Conservation (phyloP, 1,284 basidiomycete genomes). For the Leccinum insigne region DNA sequence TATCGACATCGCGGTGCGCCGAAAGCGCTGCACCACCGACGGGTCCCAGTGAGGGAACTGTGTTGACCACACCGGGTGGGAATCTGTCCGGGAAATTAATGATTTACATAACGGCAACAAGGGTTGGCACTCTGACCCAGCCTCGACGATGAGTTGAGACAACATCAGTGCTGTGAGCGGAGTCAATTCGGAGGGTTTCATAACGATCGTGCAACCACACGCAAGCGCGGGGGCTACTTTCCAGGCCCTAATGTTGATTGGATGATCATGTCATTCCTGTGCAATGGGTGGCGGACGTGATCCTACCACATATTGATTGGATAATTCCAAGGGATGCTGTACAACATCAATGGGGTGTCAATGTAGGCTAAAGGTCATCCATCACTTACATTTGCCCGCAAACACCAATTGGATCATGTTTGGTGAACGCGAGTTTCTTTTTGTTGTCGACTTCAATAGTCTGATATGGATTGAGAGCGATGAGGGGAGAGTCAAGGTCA, state of each 20-base stretch:
- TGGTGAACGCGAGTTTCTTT: conserved; percentile 82
- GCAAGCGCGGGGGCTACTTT: conserved; percentile 92
- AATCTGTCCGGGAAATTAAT: conserved; percentile 52
- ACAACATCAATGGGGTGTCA: conserved; percentile 9
- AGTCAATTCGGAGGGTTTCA: conserved; percentile 93
- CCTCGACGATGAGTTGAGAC: conserved; percentile 77
- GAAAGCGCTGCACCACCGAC: conserved; percentile 86
- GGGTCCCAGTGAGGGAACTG: conserved; percentile 78
- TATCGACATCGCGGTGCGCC: conserved; percentile 79
- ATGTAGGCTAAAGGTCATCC: conserved; percentile 11
- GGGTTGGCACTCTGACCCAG: conserved; percentile 52
- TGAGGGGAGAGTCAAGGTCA: conserved; percentile 1
- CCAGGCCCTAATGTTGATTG: conserved; percentile 66
- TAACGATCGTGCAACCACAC: conserved; percentile 84
- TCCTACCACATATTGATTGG: conserved; percentile 86
- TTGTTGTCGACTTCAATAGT: conserved; percentile 82
- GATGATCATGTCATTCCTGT: conserved; percentile 10
- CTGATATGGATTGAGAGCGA: conserved; percentile 36
- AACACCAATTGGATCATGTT: conserved; percentile 93
- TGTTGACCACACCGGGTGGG: conserved; percentile 93
- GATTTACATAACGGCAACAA: conserved; percentile 15
- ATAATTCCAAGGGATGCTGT: conserved; percentile 90
- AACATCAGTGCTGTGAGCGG: conserved; percentile 87
- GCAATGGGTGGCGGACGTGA: conserved; percentile 3
- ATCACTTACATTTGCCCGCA: conserved; percentile 81